Base-by-base conservation (phyloP, 345 rosid genomes). In the Salix caprea region DNA sequence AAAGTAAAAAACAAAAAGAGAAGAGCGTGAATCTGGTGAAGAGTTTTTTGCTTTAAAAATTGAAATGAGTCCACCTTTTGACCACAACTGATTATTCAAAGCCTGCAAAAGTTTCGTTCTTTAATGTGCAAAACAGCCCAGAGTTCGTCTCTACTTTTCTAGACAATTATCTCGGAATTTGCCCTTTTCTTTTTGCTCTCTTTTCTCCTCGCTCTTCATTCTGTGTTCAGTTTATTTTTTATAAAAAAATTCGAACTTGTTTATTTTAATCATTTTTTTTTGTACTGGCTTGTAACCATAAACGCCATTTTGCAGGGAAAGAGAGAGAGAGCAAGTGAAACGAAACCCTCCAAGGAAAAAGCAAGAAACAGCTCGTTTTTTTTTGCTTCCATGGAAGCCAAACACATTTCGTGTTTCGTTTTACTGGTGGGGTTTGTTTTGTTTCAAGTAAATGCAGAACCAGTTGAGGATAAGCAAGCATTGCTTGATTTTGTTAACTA, bases 391-490 rank as follows among this genome's bases (percentile, higher is more conserved):
- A 80, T 80, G 77, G 80, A 72, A 61, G 77, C 70, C 36, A 26
- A 14, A 34, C 61, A 36, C 42, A 68, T 56, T 32, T 69, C 73
- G 28, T 39, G 77, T 62, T 37, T 58, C 67, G 40, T 82, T 67
- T 19, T 65, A 7, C 21, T 78, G 36, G 36, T 78, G 77, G 61
- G 67, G 5, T 62, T 77, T 11, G 66, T 56, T 78, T 75, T 75
- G 32, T 6, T 71, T 67, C 48, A 62, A 50, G 79, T 39, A 36
- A 18, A 44, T 40, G 77, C 92, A 67, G 89, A 89, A 64, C 88
- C 89, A 28, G 84, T 80, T 26, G 90, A 88, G 50, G 99, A 95
- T 79, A 90, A 84, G 91, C 85, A 74, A 73, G 96, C 96, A 76
- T 82, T 95, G 81, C 91, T 90, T 30, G 90, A 89, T 36, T 95